Base-by-base conservation (phyloP, 2,329 filamentous ascomycete species). In the Endothia cerciana region DNA sequence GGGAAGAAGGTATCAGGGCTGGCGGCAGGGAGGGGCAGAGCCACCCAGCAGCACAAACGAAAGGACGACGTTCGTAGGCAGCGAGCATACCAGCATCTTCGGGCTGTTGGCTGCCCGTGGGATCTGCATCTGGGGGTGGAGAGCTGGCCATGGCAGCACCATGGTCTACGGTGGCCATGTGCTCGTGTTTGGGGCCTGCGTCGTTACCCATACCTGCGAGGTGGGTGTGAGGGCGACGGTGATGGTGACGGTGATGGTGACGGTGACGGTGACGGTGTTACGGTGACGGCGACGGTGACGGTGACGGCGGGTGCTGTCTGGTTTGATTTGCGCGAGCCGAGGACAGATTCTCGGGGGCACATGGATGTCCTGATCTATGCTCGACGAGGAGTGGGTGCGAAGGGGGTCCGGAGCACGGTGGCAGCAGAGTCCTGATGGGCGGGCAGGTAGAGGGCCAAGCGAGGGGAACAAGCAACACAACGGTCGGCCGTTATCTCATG, bases 31-130 rank as follows among this genome's bases (percentile, higher is more conserved):
- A 58, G 36, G n/a, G 17, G 10, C 25, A 56, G 4, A 25, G 30
- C 53, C 7, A 22, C 22, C 30, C 30, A 56, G 33, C 33, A 38
- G 33, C 33, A 38, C 30, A 22, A 22, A 45, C 17, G 25, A 40
- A 51, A 33, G 25, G n/a, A 59, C 4, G 28, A 61, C 22, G 57
- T 45, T n/a, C 49, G 25, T 45, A 38, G 65, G 43, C 57, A 56
- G 59, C 63, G 55, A 63, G 66, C 66, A 68, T 68, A 68, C 66
- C 66, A 60, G 66, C 59, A 55, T 68, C 66, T 58, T 68, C 66
- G 41, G 60, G 57, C 58, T 68, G 64, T 19, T 62, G 64, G 51
- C 51, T 56, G 60, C 57, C 57, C 57, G 57, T 28, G 56, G 51
- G 47, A 25, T 68, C 64, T 47, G 64, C 57, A 28, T 68, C 66